These are phyloP conservation scores for Sarocladium brachiariae DNA, from an alignment of 2,329 filamentous ascomycete species.

Conservation along the genomic window DNA sequence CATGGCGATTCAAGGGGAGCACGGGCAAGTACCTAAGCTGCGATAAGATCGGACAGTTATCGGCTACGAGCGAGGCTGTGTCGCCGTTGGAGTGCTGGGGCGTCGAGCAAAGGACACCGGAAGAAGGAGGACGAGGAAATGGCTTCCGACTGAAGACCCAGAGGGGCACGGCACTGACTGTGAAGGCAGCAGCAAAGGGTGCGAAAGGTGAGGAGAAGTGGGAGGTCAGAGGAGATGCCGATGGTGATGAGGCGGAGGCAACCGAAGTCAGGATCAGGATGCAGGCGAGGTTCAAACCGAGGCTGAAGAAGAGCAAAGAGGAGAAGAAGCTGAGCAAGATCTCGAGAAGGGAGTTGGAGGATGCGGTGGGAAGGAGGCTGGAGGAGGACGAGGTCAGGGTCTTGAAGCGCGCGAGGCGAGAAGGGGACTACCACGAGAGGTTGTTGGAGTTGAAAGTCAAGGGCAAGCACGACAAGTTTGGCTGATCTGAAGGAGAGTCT, in stretches of 20 bases:
- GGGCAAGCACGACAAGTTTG: constrained; percentile 83
- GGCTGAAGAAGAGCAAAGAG: constrained; percentile 70
- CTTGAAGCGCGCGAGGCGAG: constrained; percentile 73
- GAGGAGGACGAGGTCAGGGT: constrained; percentile 80
- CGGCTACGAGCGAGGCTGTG: constrained; percentile 73
- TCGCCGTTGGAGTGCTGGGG: constrained; percentile 77
- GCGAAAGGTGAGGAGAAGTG: constrained; percentile 37
- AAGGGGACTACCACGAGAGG: constrained; percentile 86
- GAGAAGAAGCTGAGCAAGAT: constrained; percentile 82
- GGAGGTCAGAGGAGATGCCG: constrained; percentile 67
- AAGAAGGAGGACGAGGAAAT: constrained; percentile 61
- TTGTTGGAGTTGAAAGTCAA: constrained; percentile 84
- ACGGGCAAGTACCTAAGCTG: constrained; percentile 73
- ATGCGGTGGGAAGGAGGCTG: constrained; percentile 65
- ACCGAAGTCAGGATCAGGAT: constrained; percentile 71
- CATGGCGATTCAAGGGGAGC: constrained; percentile 80
- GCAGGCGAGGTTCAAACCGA: constrained; percentile 91
- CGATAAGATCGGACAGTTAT: constrained; percentile 74
- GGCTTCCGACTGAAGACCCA: constrained; percentile 70
- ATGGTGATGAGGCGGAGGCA: constrained; percentile 59
- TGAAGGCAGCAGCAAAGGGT: constrained; percentile 48
- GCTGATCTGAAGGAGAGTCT: constrained; percentile 19
- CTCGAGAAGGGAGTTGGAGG: constrained; percentile 76
- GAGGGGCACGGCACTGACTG: constrained; percentile 62
- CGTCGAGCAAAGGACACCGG: constrained; percentile 56